Base-by-base conservation (phyloP, 2,329 filamentous ascomycete species). In the Teratosphaeria epicoccoides region DNA sequence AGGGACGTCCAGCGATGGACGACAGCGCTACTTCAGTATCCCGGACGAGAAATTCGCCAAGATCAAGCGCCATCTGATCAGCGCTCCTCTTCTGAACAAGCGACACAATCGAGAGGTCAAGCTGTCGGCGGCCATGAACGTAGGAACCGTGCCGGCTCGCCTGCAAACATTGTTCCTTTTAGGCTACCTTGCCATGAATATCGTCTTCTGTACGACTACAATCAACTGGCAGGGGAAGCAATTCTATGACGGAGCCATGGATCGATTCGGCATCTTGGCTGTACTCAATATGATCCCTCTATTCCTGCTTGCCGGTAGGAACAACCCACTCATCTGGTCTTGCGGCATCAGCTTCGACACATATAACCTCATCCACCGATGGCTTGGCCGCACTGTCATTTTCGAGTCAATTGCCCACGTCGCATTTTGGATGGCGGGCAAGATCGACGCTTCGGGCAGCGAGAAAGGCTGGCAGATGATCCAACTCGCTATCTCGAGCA, bases 281-380 rank as follows among this genome's bases (percentile, higher is more conserved):
- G 79, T 82, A 43, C 79, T 87, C 66, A 91, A 91, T 72, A 87
- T 90, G 85, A 76, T 84, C 54, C 86, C 87, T 1, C 73, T 90
- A 3, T 58, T 66, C 49, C 47, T 64, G 11, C 55, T 66, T n/a
- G 63, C 60, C 46, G 82, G 83, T 43, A 78, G 86, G 60, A 90
- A 89, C 72, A 90, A 90, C 70, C 85, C 85, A 22, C 74, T 91
- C 57, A 88, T 90, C 64, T 74, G 75, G 55, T 73, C 85, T 58
- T 75, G 87, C 49, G 81, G 82, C 55, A 82, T 90, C 57, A 87
- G 84, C 3, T 91, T 89, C 67, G 86, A 91, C 67, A 88, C 84
- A 1, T 89, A 87, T 75, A 91, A 90, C 71, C 70, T 91, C 55
- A 74, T 90, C 52, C 86, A 91, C 69, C 80, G 87, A 55, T 90